Percentiles rank a stretch among this genome's conserved stretches.
Conservation (phyloP, 2,329 filamentous ascomycete genomes). For the Parastagonospora nodorum region DNA sequence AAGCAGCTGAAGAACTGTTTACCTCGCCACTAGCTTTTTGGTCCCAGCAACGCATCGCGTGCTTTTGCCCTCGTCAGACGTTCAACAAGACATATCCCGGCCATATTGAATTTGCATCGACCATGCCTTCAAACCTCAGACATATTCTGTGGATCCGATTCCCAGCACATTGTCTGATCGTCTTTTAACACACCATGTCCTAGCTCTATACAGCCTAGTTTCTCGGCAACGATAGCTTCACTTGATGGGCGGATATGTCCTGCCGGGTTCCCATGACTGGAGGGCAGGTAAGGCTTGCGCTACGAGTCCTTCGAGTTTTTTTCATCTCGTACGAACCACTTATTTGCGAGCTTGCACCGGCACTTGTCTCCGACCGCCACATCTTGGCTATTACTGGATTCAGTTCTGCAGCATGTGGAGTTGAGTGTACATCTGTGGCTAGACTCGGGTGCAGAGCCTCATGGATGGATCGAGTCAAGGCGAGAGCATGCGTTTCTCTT, state of each 20-base stretch:
- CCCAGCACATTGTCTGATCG: constrained; percentile 29
- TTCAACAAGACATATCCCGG: not conserved
- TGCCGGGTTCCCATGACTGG: no score
- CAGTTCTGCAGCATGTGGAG: not conserved
- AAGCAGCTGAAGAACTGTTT: not conserved
- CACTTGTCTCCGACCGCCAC: not conserved
- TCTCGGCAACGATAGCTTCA: constrained; percentile 18
- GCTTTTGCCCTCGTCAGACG: not conserved
- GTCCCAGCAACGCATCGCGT: no score
- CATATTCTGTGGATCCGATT: constrained; percentile 23
- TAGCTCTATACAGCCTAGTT: constrained; percentile 19
- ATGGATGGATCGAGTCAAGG: no score
- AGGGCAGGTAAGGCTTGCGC: no score
- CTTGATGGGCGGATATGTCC: constrained; percentile 4
- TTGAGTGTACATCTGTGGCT: not conserved
- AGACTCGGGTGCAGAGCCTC: no score
- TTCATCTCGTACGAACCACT: not conserved
- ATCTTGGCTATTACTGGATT: not conserved
- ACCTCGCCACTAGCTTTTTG: not conserved
- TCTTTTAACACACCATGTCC: constrained; percentile 14
- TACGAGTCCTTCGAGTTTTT: not conserved
- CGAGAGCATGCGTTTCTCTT: no score
- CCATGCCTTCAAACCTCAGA: constrained; percentile 17
- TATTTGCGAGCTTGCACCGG: not conserved
- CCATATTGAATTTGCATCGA: not conserved